These are phyloP conservation scores for Pyracantha coccinea DNA, from an alignment of 331 rosid genomes.

Conservation along the genomic window DNA sequence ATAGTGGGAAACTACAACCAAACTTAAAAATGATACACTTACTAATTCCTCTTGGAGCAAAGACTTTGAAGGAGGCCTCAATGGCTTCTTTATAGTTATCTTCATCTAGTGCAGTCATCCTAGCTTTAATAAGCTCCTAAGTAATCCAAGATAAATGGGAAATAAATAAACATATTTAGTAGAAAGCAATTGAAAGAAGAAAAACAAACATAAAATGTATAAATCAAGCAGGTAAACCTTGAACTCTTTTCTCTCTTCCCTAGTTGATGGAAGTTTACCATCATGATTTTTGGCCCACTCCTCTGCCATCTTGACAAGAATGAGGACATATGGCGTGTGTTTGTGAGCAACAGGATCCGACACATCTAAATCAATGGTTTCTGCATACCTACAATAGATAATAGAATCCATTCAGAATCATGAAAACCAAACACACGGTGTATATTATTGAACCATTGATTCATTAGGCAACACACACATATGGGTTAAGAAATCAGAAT, in stretches of 20 bases:
- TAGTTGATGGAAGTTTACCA: conserved; percentile 72
- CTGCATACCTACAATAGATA: conserved; percentile 55
- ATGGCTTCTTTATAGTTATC: conserved; percentile 93
- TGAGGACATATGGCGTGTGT: conserved; percentile 80
- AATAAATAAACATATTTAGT: conserved; percentile 10
- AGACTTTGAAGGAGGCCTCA: conserved; percentile 90
- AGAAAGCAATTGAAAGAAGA: conserved; percentile 4
- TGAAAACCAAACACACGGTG: background rate
- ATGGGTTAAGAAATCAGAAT: background rate
- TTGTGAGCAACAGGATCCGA: conserved; percentile 74
- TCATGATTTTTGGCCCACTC: conserved; percentile 82
- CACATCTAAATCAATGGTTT: conserved; percentile 60
- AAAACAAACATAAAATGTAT: conserved; percentile 3
- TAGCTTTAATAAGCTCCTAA: conserved; percentile 74
- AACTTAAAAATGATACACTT: conserved; percentile 18
- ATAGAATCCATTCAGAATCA: conserved; percentile 16
- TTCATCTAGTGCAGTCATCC: conserved; percentile 70
- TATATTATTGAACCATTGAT: background rate
- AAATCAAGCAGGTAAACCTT: conserved; percentile 55
- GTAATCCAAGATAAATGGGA: conserved; percentile 7
- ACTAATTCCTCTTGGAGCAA: conserved; percentile 80
- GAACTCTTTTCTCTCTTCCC: conserved; percentile 84
- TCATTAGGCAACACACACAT: background rate
- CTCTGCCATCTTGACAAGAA: conserved; percentile 85
- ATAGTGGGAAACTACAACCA: background rate